A percentile compares a stretch with the other conserved stretches of the same genome.
phyloP scores from a whole-genome alignment of 1,139 yeast genomes.

The Pichia sp. region DNA sequence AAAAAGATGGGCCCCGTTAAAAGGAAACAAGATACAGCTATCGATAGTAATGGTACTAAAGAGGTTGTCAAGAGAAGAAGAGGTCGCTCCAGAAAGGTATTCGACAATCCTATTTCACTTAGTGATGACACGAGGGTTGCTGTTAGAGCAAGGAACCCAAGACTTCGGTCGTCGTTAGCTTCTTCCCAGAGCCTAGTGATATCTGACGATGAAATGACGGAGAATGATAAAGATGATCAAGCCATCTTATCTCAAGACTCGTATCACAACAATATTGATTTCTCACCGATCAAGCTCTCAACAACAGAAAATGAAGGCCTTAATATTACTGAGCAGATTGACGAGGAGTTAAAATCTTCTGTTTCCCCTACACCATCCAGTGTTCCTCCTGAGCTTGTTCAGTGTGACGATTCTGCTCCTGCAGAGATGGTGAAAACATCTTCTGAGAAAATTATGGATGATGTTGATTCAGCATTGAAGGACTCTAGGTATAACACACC shows the following conservation, averaged over 20 bases:
- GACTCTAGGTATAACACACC: slow-evolving; percentile 1
- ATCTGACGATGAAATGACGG: not conserved
- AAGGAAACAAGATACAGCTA: too few species aligned
- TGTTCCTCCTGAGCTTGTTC: too few species aligned
- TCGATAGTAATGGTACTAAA: too few species aligned
- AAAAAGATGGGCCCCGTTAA: too few species aligned
- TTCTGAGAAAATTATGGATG: slow-evolving; percentile 1
- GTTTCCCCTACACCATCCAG: not conserved
- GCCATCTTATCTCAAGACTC: slow-evolving; percentile 9
- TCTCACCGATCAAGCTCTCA: slow-evolving; percentile 5
- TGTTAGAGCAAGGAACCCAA: too few species aligned
- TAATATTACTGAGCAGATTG: slow-evolving; percentile 1
- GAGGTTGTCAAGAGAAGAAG: too few species aligned
- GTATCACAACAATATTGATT: not conserved
- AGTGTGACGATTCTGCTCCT: too few species aligned
- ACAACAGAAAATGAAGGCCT: slow-evolving; percentile 5
- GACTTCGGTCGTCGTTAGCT: too few species aligned
- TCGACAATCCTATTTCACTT: too few species aligned
- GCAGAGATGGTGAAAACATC: not conserved
- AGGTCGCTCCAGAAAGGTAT: too few species aligned
- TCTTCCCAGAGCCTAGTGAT: too few species aligned
- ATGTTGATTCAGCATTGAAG: slow-evolving; percentile 1
- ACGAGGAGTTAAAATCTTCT: slow-evolving; percentile 1
- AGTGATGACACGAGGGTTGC: too few species aligned
- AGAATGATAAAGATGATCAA: not conserved